phyloP scores from a whole-genome alignment of 208 protist species.

The Acanthamoeba quina region DNA sequence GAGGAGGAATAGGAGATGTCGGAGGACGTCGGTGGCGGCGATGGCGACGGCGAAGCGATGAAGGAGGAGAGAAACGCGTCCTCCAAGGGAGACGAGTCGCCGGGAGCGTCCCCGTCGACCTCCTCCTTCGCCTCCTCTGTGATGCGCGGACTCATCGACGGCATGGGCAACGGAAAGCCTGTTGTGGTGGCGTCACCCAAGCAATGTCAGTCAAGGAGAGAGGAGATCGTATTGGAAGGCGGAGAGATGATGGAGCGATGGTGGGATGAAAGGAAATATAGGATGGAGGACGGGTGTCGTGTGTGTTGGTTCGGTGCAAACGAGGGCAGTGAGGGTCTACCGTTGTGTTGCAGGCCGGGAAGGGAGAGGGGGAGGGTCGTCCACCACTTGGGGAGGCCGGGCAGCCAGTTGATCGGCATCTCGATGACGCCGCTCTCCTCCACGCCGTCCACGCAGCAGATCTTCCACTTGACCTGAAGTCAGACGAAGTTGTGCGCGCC shows the following conservation, averaged over 20 bases:
- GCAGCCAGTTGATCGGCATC: conserved; percentile 63
- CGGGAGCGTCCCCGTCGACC: background rate
- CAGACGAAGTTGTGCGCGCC: background rate
- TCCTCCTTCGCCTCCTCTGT: background rate
- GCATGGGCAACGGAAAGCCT: conserved; percentile 20
- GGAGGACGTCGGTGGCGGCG: background rate
- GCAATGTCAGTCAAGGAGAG: background rate
- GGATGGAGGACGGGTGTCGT: too few relatives aligned
- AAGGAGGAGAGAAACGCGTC: conserved; percentile 51
- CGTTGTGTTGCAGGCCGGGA: conserved; percentile 9
- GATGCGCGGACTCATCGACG: conserved; percentile 12
- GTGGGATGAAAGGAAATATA: too few relatives aligned
- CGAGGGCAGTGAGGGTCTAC: background rate
- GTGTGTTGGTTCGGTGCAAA: background rate
- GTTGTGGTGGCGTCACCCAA: too few relatives aligned
- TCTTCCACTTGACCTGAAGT: conserved; percentile 48
- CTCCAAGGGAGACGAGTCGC: conserved; percentile 26
- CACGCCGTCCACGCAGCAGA: conserved; percentile 52
- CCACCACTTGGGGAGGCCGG: conserved; percentile 48
- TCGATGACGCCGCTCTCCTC: conserved; percentile 49
- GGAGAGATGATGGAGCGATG: background rate
- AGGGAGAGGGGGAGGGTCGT: conserved; percentile 28
- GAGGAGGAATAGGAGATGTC: background rate
- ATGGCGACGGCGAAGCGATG: background rate
- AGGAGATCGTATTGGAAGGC: background rate